phyloP scores from a whole-genome alignment of 1,284 basidiomycete genomes.

The Ceratobasidium sp. region DNA sequence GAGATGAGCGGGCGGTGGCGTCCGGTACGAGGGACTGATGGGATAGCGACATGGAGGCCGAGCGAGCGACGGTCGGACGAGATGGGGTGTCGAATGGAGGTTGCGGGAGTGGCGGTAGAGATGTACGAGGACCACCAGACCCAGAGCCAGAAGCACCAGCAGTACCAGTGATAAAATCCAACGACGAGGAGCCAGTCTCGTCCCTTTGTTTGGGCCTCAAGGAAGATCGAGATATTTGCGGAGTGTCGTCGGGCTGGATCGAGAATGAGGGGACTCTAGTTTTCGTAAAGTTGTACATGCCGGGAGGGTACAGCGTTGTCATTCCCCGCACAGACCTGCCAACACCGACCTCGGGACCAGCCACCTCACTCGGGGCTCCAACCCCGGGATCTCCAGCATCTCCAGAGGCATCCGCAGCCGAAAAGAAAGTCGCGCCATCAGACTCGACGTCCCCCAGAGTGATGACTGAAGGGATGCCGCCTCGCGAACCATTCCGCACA shows the following conservation, averaged over 20 bases:
- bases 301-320: constrained; percentile 38
- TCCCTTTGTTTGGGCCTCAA: not conserved
- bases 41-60: not conserved
- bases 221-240: not conserved
- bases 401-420: not conserved
- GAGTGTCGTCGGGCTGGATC: not conserved
- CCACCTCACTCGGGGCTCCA: no score
- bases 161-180: constrained; percentile 38
- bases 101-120: not conserved
- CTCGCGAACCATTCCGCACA: constrained; percentile 9
- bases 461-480: not conserved
- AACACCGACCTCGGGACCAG: not conserved
- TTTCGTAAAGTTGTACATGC: constrained; percentile 44
- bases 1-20: not conserved
- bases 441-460: constrained; percentile 2
- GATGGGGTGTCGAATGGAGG: constrained; percentile 15
- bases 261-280: constrained; percentile 15
- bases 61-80: not conserved
- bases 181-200: constrained; percentile 20
- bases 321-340: constrained; percentile 27
- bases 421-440: constrained; percentile 4
- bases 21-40: no score
- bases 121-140: not conserved
- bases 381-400: no score
- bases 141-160: not conserved